Evolutionary conservation across 257 asterid genomes (phyloP).

Genomic region (Jaltomata sinuosa): DNA sequence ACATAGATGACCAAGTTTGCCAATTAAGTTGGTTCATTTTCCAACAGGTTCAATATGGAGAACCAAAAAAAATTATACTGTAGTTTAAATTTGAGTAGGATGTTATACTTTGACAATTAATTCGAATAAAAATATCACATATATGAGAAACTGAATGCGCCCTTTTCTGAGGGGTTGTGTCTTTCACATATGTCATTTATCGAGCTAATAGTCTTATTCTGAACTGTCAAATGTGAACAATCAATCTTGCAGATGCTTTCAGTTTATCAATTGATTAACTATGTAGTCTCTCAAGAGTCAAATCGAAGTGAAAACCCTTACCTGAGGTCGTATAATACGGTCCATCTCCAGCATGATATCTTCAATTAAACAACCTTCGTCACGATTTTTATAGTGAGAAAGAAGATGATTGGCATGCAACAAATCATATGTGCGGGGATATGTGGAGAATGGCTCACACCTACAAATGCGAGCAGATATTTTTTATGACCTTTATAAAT

Average conservation of each 20-base stretch:
- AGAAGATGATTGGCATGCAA: slow-evolving; percentile 43
- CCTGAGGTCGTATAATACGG: slow-evolving; percentile 85
- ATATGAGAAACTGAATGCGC: neutral
- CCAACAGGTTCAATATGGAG: neutral
- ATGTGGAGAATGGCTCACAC: slow-evolving; percentile 95
- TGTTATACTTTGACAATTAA: neutral
- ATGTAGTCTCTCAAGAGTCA: slow-evolving; percentile 38
- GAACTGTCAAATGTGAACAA: neutral
- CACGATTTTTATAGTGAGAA: slow-evolving; percentile 44
- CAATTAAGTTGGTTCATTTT: neutral
- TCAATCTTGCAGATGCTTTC: neutral
- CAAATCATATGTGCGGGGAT: slow-evolving; percentile 87
- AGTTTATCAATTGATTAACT: neutral
- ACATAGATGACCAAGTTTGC: neutral
- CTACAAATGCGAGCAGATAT: slow-evolving; percentile 20
- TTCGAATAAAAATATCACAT: neutral
- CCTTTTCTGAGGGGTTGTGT: neutral
- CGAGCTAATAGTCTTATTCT: neutral
- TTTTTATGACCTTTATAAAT: neutral
- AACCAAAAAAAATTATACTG: neutral
- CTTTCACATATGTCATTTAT: neutral
- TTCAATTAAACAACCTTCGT: slow-evolving; percentile 71
- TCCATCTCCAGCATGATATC: slow-evolving; percentile 95
- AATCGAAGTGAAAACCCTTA: neutral
- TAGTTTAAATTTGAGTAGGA: neutral